Evolutionary conservation across 768 basidiomycete species (phyloP).

Genomic region (Rhizopogon sp.): DNA sequence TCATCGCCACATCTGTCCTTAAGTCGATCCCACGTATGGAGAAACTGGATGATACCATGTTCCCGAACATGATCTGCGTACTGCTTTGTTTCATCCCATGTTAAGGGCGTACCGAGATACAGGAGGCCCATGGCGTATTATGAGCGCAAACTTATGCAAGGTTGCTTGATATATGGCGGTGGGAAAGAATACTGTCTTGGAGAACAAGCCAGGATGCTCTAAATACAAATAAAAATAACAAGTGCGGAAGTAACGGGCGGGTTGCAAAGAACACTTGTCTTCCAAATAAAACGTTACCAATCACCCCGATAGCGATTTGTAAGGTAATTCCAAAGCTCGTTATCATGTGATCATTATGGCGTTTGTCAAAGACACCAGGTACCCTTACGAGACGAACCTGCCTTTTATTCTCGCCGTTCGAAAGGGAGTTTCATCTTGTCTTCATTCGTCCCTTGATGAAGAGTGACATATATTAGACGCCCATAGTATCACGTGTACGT

Average conservation of each 20-base stretch:
- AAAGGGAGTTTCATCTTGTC: not conserved
- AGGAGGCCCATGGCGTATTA: constrained; percentile 75
- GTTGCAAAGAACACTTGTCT: not conserved
- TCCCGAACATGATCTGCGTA: constrained; percentile 84
- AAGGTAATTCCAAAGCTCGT: not conserved
- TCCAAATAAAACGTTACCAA: not conserved
- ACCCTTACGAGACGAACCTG: too few species aligned
- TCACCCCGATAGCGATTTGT: constrained; percentile 4
- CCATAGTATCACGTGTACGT: not conserved
- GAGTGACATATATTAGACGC: not conserved
- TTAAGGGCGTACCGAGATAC: constrained; percentile 86
- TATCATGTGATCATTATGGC: not conserved
- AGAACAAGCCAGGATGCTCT: not conserved
- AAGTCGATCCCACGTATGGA: constrained; percentile 88
- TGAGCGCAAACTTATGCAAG: constrained; percentile 5
- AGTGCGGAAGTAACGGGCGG: not conserved
- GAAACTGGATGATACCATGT: constrained; percentile 94
- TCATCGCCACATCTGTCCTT: constrained; percentile 91
- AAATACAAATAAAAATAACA: constrained; percentile 4
- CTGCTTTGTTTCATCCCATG: constrained; percentile 86
- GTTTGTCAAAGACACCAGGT: not conserved
- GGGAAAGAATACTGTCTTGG: not conserved
- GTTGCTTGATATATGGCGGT: constrained; percentile 10
- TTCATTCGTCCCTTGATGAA: not conserved
- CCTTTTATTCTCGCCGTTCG: not conserved